These are phyloP conservation scores for Heliamphora pulchella DNA, from an alignment of 179 eudicot species.

Conservation along the genomic window DNA sequence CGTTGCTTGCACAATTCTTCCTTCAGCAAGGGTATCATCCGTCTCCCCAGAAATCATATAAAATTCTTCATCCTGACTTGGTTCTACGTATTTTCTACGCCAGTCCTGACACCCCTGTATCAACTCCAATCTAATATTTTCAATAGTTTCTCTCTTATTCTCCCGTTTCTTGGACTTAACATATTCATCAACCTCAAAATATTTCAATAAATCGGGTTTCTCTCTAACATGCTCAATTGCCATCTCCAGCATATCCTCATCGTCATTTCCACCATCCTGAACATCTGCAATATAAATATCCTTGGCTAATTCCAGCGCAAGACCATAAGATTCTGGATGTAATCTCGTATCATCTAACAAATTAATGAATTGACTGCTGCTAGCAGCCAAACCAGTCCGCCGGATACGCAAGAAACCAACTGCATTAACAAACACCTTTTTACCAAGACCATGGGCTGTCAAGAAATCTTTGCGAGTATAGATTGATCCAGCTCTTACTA, in stretches of 20 bases:
- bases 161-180: conserved; percentile 46
- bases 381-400: conserved; percentile 79
- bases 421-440: conserved; percentile 82
- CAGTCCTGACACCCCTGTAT: conserved; percentile 91
- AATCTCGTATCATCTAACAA: conserved; percentile 94
- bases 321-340: conserved; percentile 87
- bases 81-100: conserved; percentile 67
- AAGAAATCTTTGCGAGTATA: conserved; percentile 72
- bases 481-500: conserved; percentile 71
- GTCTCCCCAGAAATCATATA: conserved; percentile 89
- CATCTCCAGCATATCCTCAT: conserved; percentile 79
- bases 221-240: conserved; percentile 95
- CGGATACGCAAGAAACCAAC: conserved; percentile 90
- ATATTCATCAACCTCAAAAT: conserved; percentile 57
- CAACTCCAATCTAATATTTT: conserved; percentile 66
- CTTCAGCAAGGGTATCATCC: conserved; percentile 79
- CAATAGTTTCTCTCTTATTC: conserved; percentile 67
- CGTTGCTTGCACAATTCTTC: conserved; percentile 81
- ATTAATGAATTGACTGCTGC: conserved; percentile 74
- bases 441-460: conserved; percentile 72
- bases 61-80: conserved; percentile 76
- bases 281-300: conserved; percentile 58
- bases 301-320: conserved; percentile 93
- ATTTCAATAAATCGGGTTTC: conserved; percentile 52
- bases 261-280: conserved; percentile 63